Base-by-base conservation (phyloP, 129 eudicot species). In the Oenanthe sinensis region DNA sequence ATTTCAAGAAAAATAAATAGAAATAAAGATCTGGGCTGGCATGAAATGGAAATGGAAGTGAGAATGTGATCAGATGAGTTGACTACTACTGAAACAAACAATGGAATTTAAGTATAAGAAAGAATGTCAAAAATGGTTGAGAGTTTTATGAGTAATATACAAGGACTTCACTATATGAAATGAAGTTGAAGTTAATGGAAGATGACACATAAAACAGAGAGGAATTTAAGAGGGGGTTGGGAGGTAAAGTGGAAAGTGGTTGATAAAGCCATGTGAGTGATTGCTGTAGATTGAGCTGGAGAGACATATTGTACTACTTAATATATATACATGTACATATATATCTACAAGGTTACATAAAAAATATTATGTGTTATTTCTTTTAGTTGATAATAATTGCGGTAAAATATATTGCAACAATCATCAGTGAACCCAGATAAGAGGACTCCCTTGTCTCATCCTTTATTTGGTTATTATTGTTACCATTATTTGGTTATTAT, bases 1-100 rank as follows among this genome's bases (percentile, higher is more conserved):
- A 13, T 2, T 63, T 30, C 2, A 63, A 30, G 68, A 68, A 33
- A 73, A 80, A 77, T 24, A n/a, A 77, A 65, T 19, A 40, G 20
- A 58, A 43, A 46, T 45, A 46, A 79, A 84, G 85, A 80, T 85
- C 87, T 87, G 84, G 81, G 50, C n/a, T 69, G 58, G 50, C n/a
- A 17, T n/a, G 60, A 46, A 74, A 44, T 26, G 70, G 60, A 46
- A 74, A 44, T 26, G 70, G 58, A 73, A 75, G 52, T 65, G 84
- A 81, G 28, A 82, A 78, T 77, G 80, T 49, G 80, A 76, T 60
- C 62, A 60, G 49, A 76, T 71, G 60, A 45, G 84, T 74, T 80
- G 76, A 60, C 68, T 24, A 60, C 36, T 24, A 60, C 14, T 9
- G 36, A 60, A 60, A 60, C 15, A 60, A 9, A 10, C 33, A n/a